These are phyloP conservation scores for Tuber brumale DNA, from an alignment of 495 filamentous ascomycete genomes.

Conservation along the genomic window DNA sequence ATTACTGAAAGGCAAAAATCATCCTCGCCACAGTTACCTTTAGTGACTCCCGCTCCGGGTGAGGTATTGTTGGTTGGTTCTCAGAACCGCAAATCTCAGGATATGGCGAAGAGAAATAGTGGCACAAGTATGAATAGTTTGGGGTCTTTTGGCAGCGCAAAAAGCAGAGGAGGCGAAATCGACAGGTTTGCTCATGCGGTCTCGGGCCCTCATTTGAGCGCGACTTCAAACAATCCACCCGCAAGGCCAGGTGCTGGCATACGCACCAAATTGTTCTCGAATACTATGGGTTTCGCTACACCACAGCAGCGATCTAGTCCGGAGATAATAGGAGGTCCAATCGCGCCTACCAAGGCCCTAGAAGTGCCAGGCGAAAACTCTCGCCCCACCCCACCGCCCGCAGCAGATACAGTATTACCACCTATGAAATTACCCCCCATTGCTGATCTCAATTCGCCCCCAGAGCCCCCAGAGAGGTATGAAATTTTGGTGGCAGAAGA, in stretches of 20 bases:
- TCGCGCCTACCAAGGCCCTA: conserved; percentile 46
- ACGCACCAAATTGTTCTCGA: conserved; percentile 20
- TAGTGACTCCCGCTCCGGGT: conserved; percentile 1
- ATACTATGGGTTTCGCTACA: background rate
- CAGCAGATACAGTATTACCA: background rate
- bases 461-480: conserved; percentile 35
- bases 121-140: conserved; percentile 12
- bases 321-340: conserved; percentile 45
- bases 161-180: conserved; percentile 17
- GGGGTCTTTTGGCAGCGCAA: conserved; percentile 8
- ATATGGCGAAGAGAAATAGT: conserved; percentile 11
- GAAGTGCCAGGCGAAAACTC: conserved; percentile 44
- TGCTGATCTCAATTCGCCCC: background rate
- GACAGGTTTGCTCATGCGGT: conserved; percentile 20
- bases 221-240: conserved; percentile 14
- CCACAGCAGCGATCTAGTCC: conserved; percentile 39
- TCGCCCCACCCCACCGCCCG: background rate
- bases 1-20: background rate
- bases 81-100: background rate
- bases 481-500: conserved; percentile 81
- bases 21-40: conserved; percentile 7
- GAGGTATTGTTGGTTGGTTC: conserved; percentile 15
- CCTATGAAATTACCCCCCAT: background rate
- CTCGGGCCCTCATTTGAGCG: conserved; percentile 38
- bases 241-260: background rate